A percentile compares a stretch with the other conserved stretches of the same genome.
These are phyloP conservation scores for Claviceps paspali DNA, from an alignment of 2,329 filamentous ascomycete genomes.

Conservation along the genomic window DNA sequence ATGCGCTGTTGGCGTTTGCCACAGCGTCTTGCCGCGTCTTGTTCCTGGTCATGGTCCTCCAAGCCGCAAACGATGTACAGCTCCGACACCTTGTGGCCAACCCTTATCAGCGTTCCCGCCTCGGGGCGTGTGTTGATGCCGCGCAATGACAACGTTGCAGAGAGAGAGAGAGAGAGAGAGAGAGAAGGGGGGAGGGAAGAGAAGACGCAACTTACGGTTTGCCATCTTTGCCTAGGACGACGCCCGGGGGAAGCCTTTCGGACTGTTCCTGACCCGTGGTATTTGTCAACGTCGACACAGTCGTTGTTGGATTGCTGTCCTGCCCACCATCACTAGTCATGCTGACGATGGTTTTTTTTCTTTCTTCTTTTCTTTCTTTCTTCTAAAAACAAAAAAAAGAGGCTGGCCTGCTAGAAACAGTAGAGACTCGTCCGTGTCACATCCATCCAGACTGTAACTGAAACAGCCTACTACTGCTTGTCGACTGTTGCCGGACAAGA, in stretches of 20 bases:
- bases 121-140: too few species aligned
- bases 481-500: too few species aligned
- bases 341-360: not conserved
- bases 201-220: constrained; percentile 52
- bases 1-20: constrained; percentile 8
- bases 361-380: too few species aligned
- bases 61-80: constrained; percentile 18
- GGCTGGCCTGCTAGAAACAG: too few species aligned
- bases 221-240: constrained; percentile 65
- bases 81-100: constrained; percentile 18
- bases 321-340: constrained; percentile 25
- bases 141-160: too few species aligned
- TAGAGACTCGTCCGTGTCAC: too few species aligned
- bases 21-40: constrained; percentile 9
- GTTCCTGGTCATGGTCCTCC: constrained; percentile 15
- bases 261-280: constrained; percentile 18
- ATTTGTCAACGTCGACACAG: constrained; percentile 8
- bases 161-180: not conserved
- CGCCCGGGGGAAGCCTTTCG: constrained; percentile 50
- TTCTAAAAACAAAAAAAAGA: too few species aligned
- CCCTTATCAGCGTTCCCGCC: not conserved
- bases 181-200: not conserved
- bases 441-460: too few species aligned
- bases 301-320: too few species aligned
- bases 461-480: too few species aligned